Base-by-base conservation (phyloP, 2,329 filamentous ascomycete genomes). In the Aspergillus ruber region DNA sequence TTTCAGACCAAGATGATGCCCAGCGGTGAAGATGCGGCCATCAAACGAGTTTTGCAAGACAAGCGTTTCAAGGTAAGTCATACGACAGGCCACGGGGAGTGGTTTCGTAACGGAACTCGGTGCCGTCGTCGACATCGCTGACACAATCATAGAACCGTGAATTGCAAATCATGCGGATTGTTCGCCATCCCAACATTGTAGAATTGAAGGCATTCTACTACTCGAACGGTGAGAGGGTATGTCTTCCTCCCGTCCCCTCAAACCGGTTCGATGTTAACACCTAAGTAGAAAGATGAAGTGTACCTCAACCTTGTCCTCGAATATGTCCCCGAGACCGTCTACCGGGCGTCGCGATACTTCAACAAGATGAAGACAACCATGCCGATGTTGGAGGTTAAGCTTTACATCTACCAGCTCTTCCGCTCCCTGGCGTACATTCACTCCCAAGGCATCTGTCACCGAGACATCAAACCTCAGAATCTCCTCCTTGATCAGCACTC, bases 341-440 rank as follows among this genome's bases (percentile, higher is more conserved):
- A 98, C 73, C 85, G 93, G 64, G 93, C 93, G 39, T 97, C 93
- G 55, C 85, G 93, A 63, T 97, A 96, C 76, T 98, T 98, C 81
- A 97, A 94, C 80, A 98, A 98, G 78, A 86, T 97, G 85, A 98
- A 97, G 83, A 95, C 90, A 6, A 96, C 91, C 45, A 98, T 98
- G 93, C 93, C 93, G 13, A 95, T 91, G 61, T 82, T 98, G 60
- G 93, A 98, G 73, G 90, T 97, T 68, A 98, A 98, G 79, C 85
- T 98, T 54, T 98, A 97, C 79, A 98, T 91, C 68, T 98, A 98
- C 75, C 93, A 98, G 77, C 86, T 98, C 47, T 98, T 98, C 82
- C 86, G 93, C 61, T 95, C 93, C 32, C 80, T 98, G 60, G 93
- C 93, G 65, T 98, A 98, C 74, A 98, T 98, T 61, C 93, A 98